A percentile compares a stretch with the other conserved stretches of the same genome.
Evolutionary conservation across 1,139 yeast species (phyloP).

Genomic region (Protomyces pachydermus): DNA sequence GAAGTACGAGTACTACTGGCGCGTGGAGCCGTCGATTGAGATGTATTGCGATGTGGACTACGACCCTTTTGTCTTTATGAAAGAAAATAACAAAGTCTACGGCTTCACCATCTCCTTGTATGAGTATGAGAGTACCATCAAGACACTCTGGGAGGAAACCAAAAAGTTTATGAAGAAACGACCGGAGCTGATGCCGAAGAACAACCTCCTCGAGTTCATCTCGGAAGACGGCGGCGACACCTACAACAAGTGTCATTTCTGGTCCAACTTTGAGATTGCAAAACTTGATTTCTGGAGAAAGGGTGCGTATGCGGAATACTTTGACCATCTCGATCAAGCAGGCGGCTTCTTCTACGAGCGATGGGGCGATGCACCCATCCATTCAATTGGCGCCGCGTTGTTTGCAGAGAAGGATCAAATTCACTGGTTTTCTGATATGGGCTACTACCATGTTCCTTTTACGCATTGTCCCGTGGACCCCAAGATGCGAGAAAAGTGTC

Average conservation of each 20-base stretch:
- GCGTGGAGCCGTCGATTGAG: constrained; percentile 60
- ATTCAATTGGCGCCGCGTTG: constrained; percentile 40
- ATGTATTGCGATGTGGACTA: constrained; percentile 60
- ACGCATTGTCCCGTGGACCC: constrained; percentile 67
- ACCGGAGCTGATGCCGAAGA: constrained; percentile 62
- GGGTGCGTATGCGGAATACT: constrained; percentile 61
- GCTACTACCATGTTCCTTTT: constrained; percentile 66
- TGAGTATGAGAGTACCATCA: constrained; percentile 79
- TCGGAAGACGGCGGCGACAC: constrained; percentile 51
- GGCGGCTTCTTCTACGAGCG: constrained; percentile 92
- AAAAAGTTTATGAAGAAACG: constrained; percentile 56
- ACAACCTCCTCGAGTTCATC: constrained; percentile 64
- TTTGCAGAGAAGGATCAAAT: constrained; percentile 25
- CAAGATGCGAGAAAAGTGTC: constrained; percentile 47
- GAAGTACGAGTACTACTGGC: constrained; percentile 63
- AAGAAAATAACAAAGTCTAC: constrained; percentile 53
- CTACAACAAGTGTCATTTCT: constrained; percentile 85
- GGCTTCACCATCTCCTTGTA: constrained; percentile 72
- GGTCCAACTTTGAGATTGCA: constrained; percentile 90
- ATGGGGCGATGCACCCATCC: constrained; percentile 97
- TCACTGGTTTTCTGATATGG: constrained; percentile 44
- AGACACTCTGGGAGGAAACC: constrained; percentile 74
- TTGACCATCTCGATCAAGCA: constrained; percentile 62
- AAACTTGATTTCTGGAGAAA: constrained; percentile 71
- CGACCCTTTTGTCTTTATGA: constrained; percentile 62